Base-by-base conservation (phyloP, 768 basidiomycete genomes). In the Scleroderma bovista region DNA sequence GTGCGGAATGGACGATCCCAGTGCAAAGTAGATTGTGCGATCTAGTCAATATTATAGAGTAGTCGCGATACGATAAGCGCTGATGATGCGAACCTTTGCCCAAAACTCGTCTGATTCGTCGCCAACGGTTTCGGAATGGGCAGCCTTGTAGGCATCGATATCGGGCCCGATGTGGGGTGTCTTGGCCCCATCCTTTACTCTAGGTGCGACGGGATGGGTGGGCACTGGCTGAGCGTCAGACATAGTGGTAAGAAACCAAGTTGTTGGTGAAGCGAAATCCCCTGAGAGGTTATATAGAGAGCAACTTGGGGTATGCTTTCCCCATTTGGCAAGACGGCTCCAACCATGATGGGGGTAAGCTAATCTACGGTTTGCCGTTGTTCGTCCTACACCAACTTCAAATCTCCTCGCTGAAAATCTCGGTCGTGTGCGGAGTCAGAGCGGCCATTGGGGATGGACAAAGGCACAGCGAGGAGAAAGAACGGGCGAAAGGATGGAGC, bases 1-100 rank as follows among this genome's bases (percentile, higher is more conserved):
- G 84, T 93, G 53, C 83, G 75, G 79, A 96, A 97, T 11, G 89
- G 90, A 29, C 85, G 78, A 66, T 93, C 83, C 93, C 92, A 93
- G 69, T 90, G 74, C 29, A 96, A 71, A 34, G 78, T 81, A 51
- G 92, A 81, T 51, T 76, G 74, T 1, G 95, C 94, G 57, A 75
- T 69, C 84, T 88, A 48, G 16, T 16, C 49, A 15, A 4, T 9
- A 16, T 10, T 15, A 29, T 20, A 16, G 8, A 2, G 11, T 13
- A 8, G 34, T 52, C 16, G 4, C 8, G 41, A 44, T 4, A 41
- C 23, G 15, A 47, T 26, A 1, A 42, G 12, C 37, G 3, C 12
- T 10, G 45, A 17, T 16, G 44, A 33, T 31, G 53, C 58, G n/a
- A 33, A 85, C 90, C 77, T 86, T 81, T 38, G 79, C 80, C 93